A percentile compares a stretch with the other conserved stretches of the same genome.
phyloP scores from a whole-genome alignment of 139 green algal species.

The Tetradesmus lagerheimii region DNA sequence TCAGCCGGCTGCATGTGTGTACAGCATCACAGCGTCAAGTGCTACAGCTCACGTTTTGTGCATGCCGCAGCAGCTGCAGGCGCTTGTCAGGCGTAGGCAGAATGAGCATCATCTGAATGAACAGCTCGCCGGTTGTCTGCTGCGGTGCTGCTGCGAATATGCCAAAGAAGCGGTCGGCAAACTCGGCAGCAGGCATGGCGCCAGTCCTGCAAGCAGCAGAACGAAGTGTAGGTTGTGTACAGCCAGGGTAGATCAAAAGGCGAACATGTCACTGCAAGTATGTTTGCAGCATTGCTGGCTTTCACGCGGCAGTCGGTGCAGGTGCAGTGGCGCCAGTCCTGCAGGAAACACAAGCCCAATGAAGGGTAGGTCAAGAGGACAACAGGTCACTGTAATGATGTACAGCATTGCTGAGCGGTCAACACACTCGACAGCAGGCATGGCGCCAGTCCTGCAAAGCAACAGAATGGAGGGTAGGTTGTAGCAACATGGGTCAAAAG shows the following conservation, averaged over 20 bases:
- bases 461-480: neutral
- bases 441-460: slow-evolving; percentile 47
- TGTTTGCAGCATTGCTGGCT: too few relatives aligned
- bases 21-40: too few relatives aligned
- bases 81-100: slow-evolving; percentile 35
- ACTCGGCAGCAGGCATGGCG: slow-evolving; percentile 46
- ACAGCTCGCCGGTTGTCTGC: slow-evolving; percentile 45
- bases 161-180: slow-evolving; percentile 54
- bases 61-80: slow-evolving; percentile 49
- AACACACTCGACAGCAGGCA: slow-evolving; percentile 44
- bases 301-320: too few relatives aligned
- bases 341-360: too few relatives aligned
- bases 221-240: neutral
- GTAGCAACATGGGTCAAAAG: neutral
- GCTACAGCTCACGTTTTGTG: slow-evolving; percentile 32
- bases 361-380: too few relatives aligned
- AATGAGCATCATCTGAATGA: slow-evolving; percentile 59
- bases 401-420: too few relatives aligned
- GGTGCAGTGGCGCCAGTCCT: too few relatives aligned
- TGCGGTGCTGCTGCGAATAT: slow-evolving; percentile 35
- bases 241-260: neutral
- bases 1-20: neutral
- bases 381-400: too few relatives aligned
- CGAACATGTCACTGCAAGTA: too few relatives aligned
- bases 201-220: slow-evolving; percentile 37